Conservation (phyloP, 2,329 filamentous ascomycete genomes). For the Sporothrix schenckii region DNA sequence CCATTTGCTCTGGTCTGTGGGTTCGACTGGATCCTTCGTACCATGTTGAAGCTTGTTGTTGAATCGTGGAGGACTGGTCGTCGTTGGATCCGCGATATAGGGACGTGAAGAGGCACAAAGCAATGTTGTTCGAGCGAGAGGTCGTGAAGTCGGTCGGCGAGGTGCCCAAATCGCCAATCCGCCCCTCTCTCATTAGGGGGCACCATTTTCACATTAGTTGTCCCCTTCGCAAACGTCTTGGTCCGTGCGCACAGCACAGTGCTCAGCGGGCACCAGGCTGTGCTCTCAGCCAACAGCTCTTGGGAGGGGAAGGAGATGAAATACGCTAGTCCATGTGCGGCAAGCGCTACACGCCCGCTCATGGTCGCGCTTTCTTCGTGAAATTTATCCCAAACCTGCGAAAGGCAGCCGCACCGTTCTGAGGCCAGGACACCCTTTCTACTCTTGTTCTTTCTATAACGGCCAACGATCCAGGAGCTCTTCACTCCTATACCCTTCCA, state of each 20-base stretch:
- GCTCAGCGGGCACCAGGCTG: neutral
- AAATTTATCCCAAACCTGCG: slow-evolving; percentile 20
- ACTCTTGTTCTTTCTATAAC: slow-evolving; percentile 7
- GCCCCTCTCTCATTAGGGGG: slow-evolving; percentile 33
- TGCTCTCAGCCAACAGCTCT: neutral
- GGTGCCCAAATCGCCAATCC: slow-evolving; percentile 32
- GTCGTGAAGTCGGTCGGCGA: slow-evolving; percentile 29
- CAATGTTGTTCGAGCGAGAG: slow-evolving; percentile 13
- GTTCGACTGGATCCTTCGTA: slow-evolving; percentile 5
- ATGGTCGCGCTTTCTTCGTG: slow-evolving; percentile 27
- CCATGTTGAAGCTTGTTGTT: slow-evolving; percentile 30
- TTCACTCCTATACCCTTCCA: neutral
- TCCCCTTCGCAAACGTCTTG: slow-evolving; percentile 35
- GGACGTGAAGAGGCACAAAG: neutral
- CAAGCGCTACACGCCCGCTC: slow-evolving; percentile 29
- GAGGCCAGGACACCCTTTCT: neutral
- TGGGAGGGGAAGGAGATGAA: neutral
- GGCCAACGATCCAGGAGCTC: neutral
- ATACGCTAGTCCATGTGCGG: slow-evolving; percentile 28
- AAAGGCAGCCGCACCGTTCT: slow-evolving; percentile 10
- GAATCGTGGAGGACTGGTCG: neutral
- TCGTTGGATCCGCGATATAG: slow-evolving; percentile 14
- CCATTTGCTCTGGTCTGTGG: neutral
- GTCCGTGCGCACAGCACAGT: slow-evolving; percentile 34
- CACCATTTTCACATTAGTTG: slow-evolving; percentile 37